Conservation (phyloP, 148 eudicot species). For the Diospyros lotus region DNA sequence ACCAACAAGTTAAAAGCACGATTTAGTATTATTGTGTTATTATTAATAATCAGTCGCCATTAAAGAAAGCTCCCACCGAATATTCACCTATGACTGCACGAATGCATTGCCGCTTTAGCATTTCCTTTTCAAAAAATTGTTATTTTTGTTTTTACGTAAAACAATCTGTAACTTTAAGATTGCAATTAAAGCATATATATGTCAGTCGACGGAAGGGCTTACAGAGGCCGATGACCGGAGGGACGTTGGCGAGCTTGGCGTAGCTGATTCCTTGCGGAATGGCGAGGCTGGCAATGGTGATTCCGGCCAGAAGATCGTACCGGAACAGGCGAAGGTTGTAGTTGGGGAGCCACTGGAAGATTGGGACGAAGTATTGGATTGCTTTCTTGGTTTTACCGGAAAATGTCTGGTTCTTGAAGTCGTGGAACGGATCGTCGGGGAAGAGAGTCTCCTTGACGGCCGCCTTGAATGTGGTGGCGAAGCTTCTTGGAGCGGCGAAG, state of each 20-base stretch:
- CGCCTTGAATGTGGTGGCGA: conserved; percentile 30
- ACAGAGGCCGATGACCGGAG: conserved; percentile 88
- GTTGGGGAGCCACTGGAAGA: conserved; percentile 66
- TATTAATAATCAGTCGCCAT: too few species aligned
- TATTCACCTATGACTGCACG: too few species aligned
- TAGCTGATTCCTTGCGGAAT: conserved; percentile 98
- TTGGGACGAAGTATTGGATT: conserved; percentile 60
- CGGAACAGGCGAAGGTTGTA: conserved; percentile 41
- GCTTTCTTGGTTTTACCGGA: conserved; percentile 16
- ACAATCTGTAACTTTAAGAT: too few species aligned
- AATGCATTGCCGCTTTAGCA: too few species aligned
- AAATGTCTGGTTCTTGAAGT: conserved; percentile 30
- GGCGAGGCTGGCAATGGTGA: conserved; percentile 92
- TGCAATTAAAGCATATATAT: background rate
- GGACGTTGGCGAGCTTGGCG: conserved; percentile 73
- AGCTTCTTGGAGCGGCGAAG: conserved; percentile 37
- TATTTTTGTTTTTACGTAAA: too few species aligned
- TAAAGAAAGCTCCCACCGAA: too few species aligned
- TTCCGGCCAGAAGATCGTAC: conserved; percentile 84
- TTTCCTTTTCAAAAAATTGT: too few species aligned
- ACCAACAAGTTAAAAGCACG: background rate
- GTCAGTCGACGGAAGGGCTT: conserved; percentile 18
- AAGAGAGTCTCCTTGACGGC: conserved; percentile 54
- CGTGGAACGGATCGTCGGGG: conserved; percentile 76
- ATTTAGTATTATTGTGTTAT: too few species aligned